Conservation (phyloP, 495 filamentous ascomycete species). For the Hypoxylon fragiforme region DNA sequence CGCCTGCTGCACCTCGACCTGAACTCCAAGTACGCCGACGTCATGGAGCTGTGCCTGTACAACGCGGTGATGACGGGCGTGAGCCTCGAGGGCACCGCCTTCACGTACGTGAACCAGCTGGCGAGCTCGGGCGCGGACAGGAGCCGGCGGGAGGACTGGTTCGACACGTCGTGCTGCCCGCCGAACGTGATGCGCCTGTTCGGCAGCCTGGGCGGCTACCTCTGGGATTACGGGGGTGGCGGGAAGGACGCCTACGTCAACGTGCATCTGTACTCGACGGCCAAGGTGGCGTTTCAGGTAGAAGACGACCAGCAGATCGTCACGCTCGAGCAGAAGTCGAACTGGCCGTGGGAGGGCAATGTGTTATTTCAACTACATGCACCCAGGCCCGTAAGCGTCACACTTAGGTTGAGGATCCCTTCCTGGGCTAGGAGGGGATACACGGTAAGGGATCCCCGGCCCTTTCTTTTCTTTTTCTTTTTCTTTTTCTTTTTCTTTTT, state of each 20-base stretch:
- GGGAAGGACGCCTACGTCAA: slow-evolving; percentile 43
- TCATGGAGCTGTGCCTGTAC: slow-evolving; percentile 63
- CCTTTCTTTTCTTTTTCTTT: too few relatives aligned
- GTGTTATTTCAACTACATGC: slow-evolving; percentile 47
- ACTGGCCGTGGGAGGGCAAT: slow-evolving; percentile 61
- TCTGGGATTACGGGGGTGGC: slow-evolving; percentile 49
- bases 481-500: too few relatives aligned
- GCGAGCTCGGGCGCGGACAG: slow-evolving; percentile 54
- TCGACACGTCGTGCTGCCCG: slow-evolving; percentile 61
- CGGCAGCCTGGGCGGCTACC: slow-evolving; percentile 57
- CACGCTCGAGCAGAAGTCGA: slow-evolving; percentile 50
- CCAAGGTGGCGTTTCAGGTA: slow-evolving; percentile 46
- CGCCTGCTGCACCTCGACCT: slow-evolving; percentile 56
- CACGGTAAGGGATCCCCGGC: slow-evolving; percentile 42
- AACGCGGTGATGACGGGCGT: slow-evolving; percentile 62
- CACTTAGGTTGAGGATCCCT: slow-evolving; percentile 54
- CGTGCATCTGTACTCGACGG: slow-evolving; percentile 57
- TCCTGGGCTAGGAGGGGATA: slow-evolving; percentile 49
- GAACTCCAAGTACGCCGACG: slow-evolving; percentile 56
- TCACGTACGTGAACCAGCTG: slow-evolving; percentile 62
- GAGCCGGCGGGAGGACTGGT: slow-evolving; percentile 54
- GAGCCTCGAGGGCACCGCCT: slow-evolving; percentile 51
- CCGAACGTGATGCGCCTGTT: slow-evolving; percentile 59
- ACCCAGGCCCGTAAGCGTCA: slow-evolving; percentile 36
- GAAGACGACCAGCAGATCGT: slow-evolving; percentile 42